Evolutionary conservation across 2,329 filamentous ascomycete species (phyloP).

Genomic region (Dryadomyces quercus-mongolicae): DNA sequence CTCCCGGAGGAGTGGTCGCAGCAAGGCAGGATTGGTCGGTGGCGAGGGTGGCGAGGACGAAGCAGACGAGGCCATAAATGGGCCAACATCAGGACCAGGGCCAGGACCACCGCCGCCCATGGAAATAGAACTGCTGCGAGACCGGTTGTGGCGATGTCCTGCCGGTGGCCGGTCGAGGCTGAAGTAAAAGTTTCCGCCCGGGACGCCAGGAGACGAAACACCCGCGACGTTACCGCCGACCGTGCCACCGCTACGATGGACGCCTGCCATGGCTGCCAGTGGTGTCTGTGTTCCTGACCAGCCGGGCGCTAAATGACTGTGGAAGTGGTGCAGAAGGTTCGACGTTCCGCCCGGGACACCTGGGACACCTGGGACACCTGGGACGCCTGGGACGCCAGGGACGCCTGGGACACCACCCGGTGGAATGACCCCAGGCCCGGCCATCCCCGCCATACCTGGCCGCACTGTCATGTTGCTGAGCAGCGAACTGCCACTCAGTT

Average conservation of each 20-base stretch:
- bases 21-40: constrained; percentile 3
- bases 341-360: constrained; percentile 62
- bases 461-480: constrained; percentile 29
- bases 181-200: background rate
- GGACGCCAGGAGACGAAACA: too few relatives aligned
- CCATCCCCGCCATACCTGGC: constrained; percentile 48
- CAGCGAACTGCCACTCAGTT: constrained; percentile 10
- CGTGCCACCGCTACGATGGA: constrained; percentile 28
- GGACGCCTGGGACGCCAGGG: too few relatives aligned
- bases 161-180: constrained; percentile 1
- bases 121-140: constrained; percentile 20
- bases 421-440: constrained; percentile 31
- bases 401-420: too few relatives aligned
- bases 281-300: constrained; percentile 69
- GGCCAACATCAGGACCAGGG: background rate
- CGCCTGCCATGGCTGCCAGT: constrained; percentile 66
- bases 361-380: too few relatives aligned
- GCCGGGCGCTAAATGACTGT: constrained; percentile 59
- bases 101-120: constrained; percentile 13
- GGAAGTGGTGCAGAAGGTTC: constrained; percentile 66
- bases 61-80: background rate
- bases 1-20: constrained; percentile 30
- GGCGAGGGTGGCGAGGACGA: background rate
- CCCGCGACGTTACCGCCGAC: background rate
- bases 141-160: constrained; percentile 16